Evolutionary conservation across 129 eudicot species (phyloP).

Genomic region (Saussurea involucrata): DNA sequence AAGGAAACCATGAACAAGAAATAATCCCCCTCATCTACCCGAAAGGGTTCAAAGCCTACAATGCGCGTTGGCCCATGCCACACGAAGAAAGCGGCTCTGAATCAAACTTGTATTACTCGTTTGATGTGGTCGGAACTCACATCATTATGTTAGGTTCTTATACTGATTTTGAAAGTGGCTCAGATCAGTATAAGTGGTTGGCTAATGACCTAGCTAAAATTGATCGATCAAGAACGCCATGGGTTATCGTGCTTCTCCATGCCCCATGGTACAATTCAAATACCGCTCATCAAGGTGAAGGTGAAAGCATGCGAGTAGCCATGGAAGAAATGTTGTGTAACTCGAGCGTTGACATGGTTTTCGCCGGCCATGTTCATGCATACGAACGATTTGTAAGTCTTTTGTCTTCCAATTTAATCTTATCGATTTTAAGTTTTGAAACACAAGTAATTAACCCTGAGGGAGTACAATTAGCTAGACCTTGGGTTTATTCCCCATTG

Average conservation of each 20-base stretch:
- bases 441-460: not conserved
- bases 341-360: slow-evolving; percentile 60
- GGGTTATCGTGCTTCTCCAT: slow-evolving; percentile 61
- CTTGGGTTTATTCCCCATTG: not conserved
- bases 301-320: slow-evolving; percentile 75
- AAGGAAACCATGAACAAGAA: slow-evolving; percentile 86
- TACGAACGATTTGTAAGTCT: slow-evolving; percentile 86
- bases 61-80: slow-evolving; percentile 85
- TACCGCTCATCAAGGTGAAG: slow-evolving; percentile 77
- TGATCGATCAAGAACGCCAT: slow-evolving; percentile 58
- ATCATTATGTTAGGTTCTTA: slow-evolving; percentile 78
- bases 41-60: slow-evolving; percentile 59
- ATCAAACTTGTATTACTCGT: slow-evolving; percentile 74
- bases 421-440: not conserved
- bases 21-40: slow-evolving; percentile 51
- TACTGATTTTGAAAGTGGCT: slow-evolving; percentile 37
- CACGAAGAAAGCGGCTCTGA: slow-evolving; percentile 55
- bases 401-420: not conserved
- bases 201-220: slow-evolving; percentile 48
- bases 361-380: slow-evolving; percentile 88
- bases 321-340: slow-evolving; percentile 65
- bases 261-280: slow-evolving; percentile 90
- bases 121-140: slow-evolving; percentile 64
- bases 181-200: slow-evolving; percentile 80
- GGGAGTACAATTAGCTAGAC: not conserved